A percentile compares a stretch with the other conserved stretches of the same genome.
Evolutionary conservation across 1,139 yeast genomes (phyloP).

Genomic region (Geotrichum australiense): DNA sequence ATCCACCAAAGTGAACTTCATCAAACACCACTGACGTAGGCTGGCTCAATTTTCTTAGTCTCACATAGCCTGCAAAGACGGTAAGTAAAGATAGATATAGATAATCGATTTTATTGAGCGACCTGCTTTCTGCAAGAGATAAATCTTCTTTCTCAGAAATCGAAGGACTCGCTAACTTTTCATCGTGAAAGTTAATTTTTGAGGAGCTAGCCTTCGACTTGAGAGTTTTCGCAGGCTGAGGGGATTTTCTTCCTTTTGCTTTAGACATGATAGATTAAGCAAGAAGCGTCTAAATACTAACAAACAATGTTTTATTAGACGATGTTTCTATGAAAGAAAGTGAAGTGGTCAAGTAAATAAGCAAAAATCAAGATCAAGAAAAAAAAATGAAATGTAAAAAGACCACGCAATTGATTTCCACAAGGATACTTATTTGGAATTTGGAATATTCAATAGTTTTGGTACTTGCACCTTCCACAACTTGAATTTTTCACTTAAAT

Average conservation of each 20-base stretch:
- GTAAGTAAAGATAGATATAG: conserved; percentile 44
- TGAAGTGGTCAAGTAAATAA: too few relatives aligned
- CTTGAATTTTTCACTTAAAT: too few relatives aligned
- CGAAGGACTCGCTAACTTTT: background rate
- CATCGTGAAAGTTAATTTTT: background rate
- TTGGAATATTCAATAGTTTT: too few relatives aligned
- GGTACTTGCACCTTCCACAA: too few relatives aligned
- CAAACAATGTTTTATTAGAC: too few relatives aligned
- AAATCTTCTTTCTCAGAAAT: conserved; percentile 25
- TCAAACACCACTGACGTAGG: conserved; percentile 90
- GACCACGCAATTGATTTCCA: conserved; percentile 8
- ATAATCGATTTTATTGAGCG: conserved; percentile 26
- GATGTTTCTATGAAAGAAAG: too few relatives aligned
- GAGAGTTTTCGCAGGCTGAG: background rate
- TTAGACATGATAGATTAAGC: background rate
- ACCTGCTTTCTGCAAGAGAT: conserved; percentile 32
- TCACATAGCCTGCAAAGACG: conserved; percentile 47
- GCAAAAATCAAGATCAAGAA: too few relatives aligned
- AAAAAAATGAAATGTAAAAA: background rate
- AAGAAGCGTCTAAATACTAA: too few relatives aligned
- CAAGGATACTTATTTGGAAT: too few relatives aligned
- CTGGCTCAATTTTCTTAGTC: conserved; percentile 52
- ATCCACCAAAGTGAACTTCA: conserved; percentile 68
- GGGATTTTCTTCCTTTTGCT: background rate
- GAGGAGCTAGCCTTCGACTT: conserved; percentile 1